Evolutionary conservation across 768 basidiomycete genomes (phyloP).

Genomic region (Astraeus odoratus): DNA sequence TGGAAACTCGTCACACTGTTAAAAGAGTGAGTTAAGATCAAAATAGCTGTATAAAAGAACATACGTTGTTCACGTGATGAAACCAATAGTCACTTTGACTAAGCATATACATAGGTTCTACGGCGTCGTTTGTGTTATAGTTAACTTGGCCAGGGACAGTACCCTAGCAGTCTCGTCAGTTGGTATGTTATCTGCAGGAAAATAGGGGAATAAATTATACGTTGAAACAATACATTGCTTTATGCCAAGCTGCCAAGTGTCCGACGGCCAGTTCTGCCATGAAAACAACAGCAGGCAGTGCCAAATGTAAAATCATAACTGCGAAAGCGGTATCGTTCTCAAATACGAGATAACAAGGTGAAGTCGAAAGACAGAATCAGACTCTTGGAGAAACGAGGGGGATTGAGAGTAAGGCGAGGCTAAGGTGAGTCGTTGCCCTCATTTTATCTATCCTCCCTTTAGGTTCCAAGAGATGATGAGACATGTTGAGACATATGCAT

Average conservation of each 20-base stretch:
- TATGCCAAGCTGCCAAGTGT: constrained; percentile 37
- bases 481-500: too few relatives aligned
- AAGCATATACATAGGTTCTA: constrained; percentile 38
- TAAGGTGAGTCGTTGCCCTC: too few relatives aligned
- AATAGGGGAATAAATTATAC: constrained; percentile 16
- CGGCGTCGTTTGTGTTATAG: constrained; percentile 33
- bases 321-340: background rate
- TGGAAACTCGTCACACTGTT: constrained; percentile 41
- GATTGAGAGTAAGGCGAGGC: too few relatives aligned
- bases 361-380: too few relatives aligned
- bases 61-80: constrained; percentile 7
- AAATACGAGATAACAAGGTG: too few relatives aligned
- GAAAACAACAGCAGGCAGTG: background rate
- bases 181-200: background rate
- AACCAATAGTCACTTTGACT: constrained; percentile 38
- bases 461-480: too few relatives aligned
- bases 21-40: constrained; percentile 30
- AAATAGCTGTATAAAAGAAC: constrained; percentile 24
- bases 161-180: constrained; percentile 19
- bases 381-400: too few relatives aligned
- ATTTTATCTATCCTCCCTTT: too few relatives aligned
- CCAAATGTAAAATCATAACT: background rate
- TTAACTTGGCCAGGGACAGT: constrained; percentile 20
- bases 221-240: constrained; percentile 42
- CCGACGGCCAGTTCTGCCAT: constrained; percentile 23